These are phyloP conservation scores for Pulveroboletus sp. DNA, from an alignment of 768 basidiomycete species.

Conservation along the genomic window DNA sequence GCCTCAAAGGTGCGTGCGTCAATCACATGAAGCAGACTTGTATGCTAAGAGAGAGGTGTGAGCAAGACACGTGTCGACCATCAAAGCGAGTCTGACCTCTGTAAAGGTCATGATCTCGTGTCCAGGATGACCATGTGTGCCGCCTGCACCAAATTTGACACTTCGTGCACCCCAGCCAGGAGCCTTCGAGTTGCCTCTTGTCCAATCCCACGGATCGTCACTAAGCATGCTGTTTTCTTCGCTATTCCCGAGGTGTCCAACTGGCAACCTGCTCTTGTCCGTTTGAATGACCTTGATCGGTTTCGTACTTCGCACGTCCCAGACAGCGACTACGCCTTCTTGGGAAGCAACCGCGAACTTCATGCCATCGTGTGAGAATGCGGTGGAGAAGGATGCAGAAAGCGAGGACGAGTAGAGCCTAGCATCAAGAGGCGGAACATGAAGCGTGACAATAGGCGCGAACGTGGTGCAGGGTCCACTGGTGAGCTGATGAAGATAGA, in stretches of 20 bases:
- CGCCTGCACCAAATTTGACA: constrained; percentile 77
- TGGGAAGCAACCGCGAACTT: constrained; percentile 85
- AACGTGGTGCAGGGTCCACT: constrained; percentile 61
- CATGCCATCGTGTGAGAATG: constrained; percentile 69
- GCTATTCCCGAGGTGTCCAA: constrained; percentile 34
- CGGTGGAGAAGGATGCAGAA: constrained; percentile 73
- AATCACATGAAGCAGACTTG: constrained; percentile 73
- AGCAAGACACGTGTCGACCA: not conserved
- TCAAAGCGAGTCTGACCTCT: constrained; percentile 51
- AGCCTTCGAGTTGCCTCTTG: constrained; percentile 48
- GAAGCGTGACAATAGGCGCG: constrained; percentile 61
- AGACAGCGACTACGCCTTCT: constrained; percentile 73
- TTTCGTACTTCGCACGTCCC: constrained; percentile 75
- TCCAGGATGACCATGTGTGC: constrained; percentile 41
- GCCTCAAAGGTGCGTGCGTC: constrained; percentile 85
- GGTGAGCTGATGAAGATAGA: constrained; percentile 75
- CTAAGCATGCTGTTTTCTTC: constrained; percentile 48
- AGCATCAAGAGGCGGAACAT: constrained; percentile 53
- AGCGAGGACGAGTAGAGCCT: constrained; percentile 40
- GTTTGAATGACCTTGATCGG: constrained; percentile 68
- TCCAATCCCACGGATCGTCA: constrained; percentile 69
- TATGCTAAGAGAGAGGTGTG: constrained; percentile 51
- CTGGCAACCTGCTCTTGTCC: constrained; percentile 32
- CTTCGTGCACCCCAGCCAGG: constrained; percentile 83
- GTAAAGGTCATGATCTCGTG: constrained; percentile 86